A percentile compares a stretch with the other conserved stretches of the same genome.
phyloP scores from a whole-genome alignment of 257 asterid genomes.

The Solanum clarkiae region DNA sequence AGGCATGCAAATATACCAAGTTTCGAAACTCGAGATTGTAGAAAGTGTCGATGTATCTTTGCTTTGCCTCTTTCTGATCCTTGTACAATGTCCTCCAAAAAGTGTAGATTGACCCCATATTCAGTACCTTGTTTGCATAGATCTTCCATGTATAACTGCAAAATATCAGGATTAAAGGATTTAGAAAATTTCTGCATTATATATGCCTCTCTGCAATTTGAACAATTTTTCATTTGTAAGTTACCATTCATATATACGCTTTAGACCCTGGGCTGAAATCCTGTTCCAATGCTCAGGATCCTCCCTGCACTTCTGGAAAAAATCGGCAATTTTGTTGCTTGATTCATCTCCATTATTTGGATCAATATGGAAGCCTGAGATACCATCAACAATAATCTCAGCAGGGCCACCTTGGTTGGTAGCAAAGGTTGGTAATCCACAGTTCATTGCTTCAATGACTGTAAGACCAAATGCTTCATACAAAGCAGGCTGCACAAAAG shows the following conservation, averaged over 20 bases:
- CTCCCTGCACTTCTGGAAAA: conserved; percentile 62
- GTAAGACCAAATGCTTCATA: conserved; percentile 91
- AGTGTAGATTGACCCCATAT: conserved; percentile 70
- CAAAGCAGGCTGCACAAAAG: conserved; percentile 82
- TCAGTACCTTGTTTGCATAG: conserved; percentile 73
- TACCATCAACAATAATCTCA: conserved; percentile 76
- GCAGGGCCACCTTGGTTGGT: conserved; percentile 98
- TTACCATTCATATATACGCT: conserved; percentile 79
- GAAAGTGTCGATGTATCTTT: conserved; percentile 62
- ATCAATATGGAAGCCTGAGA: conserved; percentile 75
- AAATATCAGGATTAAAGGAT: background rate
- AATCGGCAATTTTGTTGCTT: conserved; percentile 71
- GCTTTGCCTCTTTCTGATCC: conserved; percentile 58
- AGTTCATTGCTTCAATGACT: conserved; percentile 87
- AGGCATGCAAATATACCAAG: conserved; percentile 31
- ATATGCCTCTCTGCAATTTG: background rate
- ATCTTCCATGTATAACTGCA: conserved; percentile 94
- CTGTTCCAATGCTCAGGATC: conserved; percentile 55
- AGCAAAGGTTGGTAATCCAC: conserved; percentile 87
- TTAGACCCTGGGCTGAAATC: conserved; percentile 55
- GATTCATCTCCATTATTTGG: conserved; percentile 71
- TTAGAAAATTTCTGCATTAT: background rate
- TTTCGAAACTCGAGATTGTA: conserved; percentile 64
- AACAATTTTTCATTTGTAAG: background rate
- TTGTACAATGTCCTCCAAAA: conserved; percentile 60